Percentiles rank a stretch among this genome's conserved stretches.
Conservation (phyloP, 169 alveolate species). For the Theileria equi region DNA sequence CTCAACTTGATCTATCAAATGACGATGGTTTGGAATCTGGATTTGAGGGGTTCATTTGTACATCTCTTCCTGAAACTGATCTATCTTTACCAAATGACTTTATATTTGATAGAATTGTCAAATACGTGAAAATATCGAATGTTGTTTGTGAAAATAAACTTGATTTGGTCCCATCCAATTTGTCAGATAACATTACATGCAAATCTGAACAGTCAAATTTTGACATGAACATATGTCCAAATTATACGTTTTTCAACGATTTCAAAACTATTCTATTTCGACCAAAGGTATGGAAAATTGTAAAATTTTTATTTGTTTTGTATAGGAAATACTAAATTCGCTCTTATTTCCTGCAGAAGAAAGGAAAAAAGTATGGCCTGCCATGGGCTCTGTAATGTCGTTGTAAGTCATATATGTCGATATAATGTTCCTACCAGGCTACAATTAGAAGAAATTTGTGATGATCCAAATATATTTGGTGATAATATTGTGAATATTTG, state of each 20-base stretch:
- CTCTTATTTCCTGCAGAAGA: not conserved
- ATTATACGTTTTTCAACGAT: not conserved
- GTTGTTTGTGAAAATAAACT: too few relatives aligned
- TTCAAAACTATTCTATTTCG: not conserved
- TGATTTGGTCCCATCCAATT: too few relatives aligned
- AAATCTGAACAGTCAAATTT: too few relatives aligned
- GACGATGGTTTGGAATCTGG: not conserved
- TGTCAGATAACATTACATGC: too few relatives aligned
- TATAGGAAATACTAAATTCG: slow-evolving; percentile 16
- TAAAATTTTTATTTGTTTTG: not conserved
- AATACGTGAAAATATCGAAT: too few relatives aligned
- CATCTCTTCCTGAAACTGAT: not conserved
- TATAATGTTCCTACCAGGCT: slow-evolving; percentile 9
- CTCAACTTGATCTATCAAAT: not conserved
- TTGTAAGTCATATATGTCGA: slow-evolving; percentile 26
- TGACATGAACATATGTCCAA: too few relatives aligned
- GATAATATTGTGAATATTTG: slow-evolving; percentile 25
- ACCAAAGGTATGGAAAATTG: slow-evolving; percentile 14
- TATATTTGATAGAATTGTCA: slow-evolving; percentile 2
- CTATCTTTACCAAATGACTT: not conserved
- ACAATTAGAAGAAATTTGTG: slow-evolving; percentile 16
- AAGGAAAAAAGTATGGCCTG: not conserved
- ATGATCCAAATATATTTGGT: slow-evolving; percentile 11
- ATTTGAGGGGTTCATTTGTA: not conserved
- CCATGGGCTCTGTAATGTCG: slow-evolving; percentile 35